Conservation (phyloP, 2,329 filamentous ascomycete genomes). For the Colletotrichum sp. region DNA sequence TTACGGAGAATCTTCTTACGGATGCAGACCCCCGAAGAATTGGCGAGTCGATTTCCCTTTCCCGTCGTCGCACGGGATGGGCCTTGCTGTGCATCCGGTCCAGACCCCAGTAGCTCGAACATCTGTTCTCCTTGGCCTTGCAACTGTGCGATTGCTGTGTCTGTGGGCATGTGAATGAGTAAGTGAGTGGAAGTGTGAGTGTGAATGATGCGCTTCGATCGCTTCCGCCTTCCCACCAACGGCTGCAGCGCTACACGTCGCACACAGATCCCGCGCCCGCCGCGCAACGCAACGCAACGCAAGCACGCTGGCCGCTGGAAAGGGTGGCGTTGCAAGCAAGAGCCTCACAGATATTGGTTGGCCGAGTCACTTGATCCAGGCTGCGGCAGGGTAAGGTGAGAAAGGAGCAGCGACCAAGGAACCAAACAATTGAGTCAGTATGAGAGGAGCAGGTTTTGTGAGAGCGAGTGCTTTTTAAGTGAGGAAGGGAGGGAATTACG, state of each 20-base stretch:
- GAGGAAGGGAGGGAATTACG: background rate
- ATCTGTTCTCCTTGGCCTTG: background rate
- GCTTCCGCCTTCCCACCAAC: background rate
- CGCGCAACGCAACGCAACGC: background rate
- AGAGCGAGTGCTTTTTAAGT: background rate
- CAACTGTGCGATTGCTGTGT: background rate
- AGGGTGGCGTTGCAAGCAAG: background rate
- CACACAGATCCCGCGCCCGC: background rate
- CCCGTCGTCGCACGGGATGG: background rate
- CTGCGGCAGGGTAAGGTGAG: conserved; percentile 12
- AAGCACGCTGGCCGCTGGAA: background rate
- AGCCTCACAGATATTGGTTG: background rate
- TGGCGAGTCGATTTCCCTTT: background rate
- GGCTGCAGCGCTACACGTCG: background rate
- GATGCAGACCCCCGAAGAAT: background rate
- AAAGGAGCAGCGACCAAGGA: background rate
- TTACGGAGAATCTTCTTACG: background rate
- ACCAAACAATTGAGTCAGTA: background rate
- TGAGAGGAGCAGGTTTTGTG: background rate
- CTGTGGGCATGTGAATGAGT: background rate
- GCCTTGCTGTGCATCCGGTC: background rate
- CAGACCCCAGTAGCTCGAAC: background rate
- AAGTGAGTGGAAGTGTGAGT: background rate
- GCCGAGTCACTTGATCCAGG: conserved; percentile 3
- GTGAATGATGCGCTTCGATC: background rate